Evolutionary conservation across 1,139 yeast genomes (phyloP), one percentile per base, ranked within the genome.

Genomic region (Candida gigantensis): DNA sequence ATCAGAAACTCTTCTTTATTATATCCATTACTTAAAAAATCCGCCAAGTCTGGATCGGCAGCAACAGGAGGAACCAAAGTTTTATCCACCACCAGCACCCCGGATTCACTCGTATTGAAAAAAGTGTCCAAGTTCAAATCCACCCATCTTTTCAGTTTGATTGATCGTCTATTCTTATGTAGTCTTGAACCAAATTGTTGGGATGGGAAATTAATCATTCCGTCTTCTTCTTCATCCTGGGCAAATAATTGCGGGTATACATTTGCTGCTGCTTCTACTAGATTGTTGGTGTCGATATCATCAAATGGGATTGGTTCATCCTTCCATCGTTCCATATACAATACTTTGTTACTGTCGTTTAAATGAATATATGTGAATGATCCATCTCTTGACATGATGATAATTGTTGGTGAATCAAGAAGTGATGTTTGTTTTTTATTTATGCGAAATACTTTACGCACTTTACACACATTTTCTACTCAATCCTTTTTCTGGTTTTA

Each of bases 251-350:
- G 63, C 3, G 74, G 73, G 43, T 67, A 68, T 24, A 66, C 44
- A 27, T 42, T 51, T 10, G 65, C 46, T 1, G 72, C 64, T 3
- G 70, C 68, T 20, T 69, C 74, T 20, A 65, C 46, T 11, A 70
- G 53, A 3, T 57, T 48, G 13, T 57, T 61, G 13, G 74, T 67
- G 37, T 70, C 74, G 17, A 70, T 66, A 35, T 66, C 73, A 42
- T 68, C 72, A 40, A 54, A 68, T 1, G 73, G 68, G 21, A 70
- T 60, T 3, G 67, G 61, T 6, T 62, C 71, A 36, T 68, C 70
- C 17, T 54, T 55, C 76, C 76, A 70, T 30, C 62, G 57, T 40
- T 68, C 74, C 58, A 67, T 62, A 41, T 63, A 66, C 2, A 67
- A 46, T 12, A 68, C 72, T 42, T 65, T 72, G 51, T 68, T 67